Conservation (phyloP, 2,329 filamentous ascomycete species). For the Arthroderma sp. region DNA sequence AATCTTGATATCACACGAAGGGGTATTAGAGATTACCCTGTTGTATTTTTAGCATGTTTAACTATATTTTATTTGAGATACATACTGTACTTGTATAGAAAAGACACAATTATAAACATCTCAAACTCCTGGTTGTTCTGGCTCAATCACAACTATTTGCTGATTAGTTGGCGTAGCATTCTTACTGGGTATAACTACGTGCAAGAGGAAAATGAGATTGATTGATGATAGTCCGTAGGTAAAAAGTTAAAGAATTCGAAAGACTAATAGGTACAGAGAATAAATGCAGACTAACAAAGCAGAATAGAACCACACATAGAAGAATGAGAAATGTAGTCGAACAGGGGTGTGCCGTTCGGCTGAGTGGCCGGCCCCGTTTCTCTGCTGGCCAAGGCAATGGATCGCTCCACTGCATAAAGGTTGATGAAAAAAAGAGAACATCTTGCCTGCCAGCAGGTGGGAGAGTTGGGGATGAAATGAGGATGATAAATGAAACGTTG, state of each 20-base stretch:
- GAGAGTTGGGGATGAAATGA: neutral
- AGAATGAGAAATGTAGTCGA: neutral
- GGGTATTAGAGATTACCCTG: neutral
- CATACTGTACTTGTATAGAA: neutral
- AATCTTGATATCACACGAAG: neutral
- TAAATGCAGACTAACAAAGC: conserved; percentile 2
- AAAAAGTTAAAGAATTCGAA: neutral
- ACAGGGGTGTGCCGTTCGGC: neutral
- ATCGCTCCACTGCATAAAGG: neutral
- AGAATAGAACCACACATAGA: neutral
- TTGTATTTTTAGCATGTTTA: neutral
- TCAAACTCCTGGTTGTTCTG: neutral
- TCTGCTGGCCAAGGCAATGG: neutral
- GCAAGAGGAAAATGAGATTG: no score
- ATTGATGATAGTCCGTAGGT: no score
- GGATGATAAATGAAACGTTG: neutral
- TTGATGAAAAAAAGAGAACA: neutral
- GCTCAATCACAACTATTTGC: neutral
- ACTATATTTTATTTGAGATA: neutral
- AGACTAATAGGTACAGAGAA: conserved; percentile 2
- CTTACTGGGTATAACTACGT: no score
- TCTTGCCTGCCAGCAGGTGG: conserved; percentile 3
- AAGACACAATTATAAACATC: neutral
- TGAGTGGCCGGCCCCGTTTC: neutral
- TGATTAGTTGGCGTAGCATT: neutral